Evolutionary conservation across 371 early-diverging fungal genomes (phyloP), one percentile per base, ranked within the genome.

Genomic region (Mucor indicus): DNA sequence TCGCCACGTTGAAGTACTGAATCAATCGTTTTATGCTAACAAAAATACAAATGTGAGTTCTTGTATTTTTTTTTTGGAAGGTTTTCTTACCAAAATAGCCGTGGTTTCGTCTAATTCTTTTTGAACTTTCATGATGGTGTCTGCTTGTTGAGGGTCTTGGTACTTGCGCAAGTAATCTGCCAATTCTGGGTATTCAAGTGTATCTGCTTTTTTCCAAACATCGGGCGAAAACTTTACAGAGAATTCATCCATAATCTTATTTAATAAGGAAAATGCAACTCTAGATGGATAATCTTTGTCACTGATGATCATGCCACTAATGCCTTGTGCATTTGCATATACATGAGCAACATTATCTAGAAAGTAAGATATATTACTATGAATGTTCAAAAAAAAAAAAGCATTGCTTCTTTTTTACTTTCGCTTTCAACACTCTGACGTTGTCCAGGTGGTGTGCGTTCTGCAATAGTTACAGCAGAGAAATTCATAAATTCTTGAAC

Each of bases 31-130:
- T 96, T 93, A 68, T 96, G 93, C 87, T 87, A 70, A n/a, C 35
- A 25, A 16, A 9, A 7, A 33, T 4, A 13, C n/a, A 13, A 33
- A 33, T 15, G n/a, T 15, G 40, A 38, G 9, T 17, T 7, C 10
- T 5, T 17, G 15, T 37, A 17, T 15, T n/a, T 37, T 17, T 13
- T 17, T 29, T 15, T 38, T 45, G 27, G 24, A 6, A 24, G n/a
- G n/a, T n/a, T n/a, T n/a, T 23, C 33, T 33, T 74, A 88, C 83
- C 75, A 99, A 65, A 33, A 98, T 88, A 37, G 89, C 89, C 69
- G 95, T 98, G 0, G 99, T 98, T 69, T 98, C 96, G 58, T 98
- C 98, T 62, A 99, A 69, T 64, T 99, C 99, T 55, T 87, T 87
- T 71, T 99, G 98, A 44, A 99, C 96, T 57, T 86, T 79, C 83